Percentiles rank a stretch among this genome's conserved stretches.
phyloP scores from a whole-genome alignment of 1,139 yeast genomes.

The Yamadazyma jaroonii region DNA sequence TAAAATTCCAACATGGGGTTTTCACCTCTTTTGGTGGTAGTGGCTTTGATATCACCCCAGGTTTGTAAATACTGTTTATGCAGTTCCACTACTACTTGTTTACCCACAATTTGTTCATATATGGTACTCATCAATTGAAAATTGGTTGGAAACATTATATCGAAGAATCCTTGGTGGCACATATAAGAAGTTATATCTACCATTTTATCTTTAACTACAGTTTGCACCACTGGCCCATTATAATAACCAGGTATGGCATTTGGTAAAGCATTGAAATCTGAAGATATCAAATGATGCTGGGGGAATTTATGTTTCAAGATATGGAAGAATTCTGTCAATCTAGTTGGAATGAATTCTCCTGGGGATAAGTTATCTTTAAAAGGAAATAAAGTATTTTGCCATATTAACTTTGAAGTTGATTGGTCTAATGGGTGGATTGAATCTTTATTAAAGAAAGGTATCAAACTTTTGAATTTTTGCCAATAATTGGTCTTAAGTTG shows the following conservation, averaged over 20 bases:
- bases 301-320: slow-evolving; percentile 68
- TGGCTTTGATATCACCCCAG: slow-evolving; percentile 71
- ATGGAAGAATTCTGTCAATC: slow-evolving; percentile 64
- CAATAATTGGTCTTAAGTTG: slow-evolving; percentile 23
- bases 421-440: slow-evolving; percentile 41
- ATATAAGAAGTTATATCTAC: slow-evolving; percentile 71
- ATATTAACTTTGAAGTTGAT: slow-evolving; percentile 27
- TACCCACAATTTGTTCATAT: slow-evolving; percentile 66
- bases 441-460: slow-evolving; percentile 33
- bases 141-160: slow-evolving; percentile 85
- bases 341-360: slow-evolving; percentile 81
- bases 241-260: slow-evolving; percentile 60
- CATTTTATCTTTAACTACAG: slow-evolving; percentile 65
- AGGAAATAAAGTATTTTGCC: slow-evolving; percentile 45
- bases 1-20: slow-evolving; percentile 86
- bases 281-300: slow-evolving; percentile 65
- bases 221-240: slow-evolving; percentile 82
- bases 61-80: slow-evolving; percentile 64
- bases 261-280: slow-evolving; percentile 71
- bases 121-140: slow-evolving; percentile 61
- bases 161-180: slow-evolving; percentile 83
- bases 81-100: slow-evolving; percentile 49
- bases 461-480: slow-evolving; percentile 24
- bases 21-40: slow-evolving; percentile 75
- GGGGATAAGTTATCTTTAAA: slow-evolving; percentile 66